Base-by-base conservation (phyloP, 2,329 filamentous ascomycete genomes). In the Epichloe sp. region DNA sequence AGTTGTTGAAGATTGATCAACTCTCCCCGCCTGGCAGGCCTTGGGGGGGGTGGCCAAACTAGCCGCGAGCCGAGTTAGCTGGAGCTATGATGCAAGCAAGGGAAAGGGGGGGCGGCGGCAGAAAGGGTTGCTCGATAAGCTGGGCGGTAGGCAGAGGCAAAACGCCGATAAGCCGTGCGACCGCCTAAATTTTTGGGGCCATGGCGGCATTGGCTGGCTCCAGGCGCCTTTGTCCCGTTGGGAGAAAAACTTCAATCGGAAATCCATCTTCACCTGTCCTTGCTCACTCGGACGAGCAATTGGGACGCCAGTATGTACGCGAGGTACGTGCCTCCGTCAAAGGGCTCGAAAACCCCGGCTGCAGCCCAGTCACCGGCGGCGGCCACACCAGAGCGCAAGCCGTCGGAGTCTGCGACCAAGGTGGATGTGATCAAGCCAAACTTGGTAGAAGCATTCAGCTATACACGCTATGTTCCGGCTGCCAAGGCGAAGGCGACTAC, bases 401-500 rank as follows among this genome's bases (percentile, higher is more conserved):
- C 31, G 44, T 43, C 54, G 34, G 44, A 54, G 31, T 44, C 49
- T 47, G 41, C 37, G 14, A 38, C 11, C 15, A 3, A 4, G 36
- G 26, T 17, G 23, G 37, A 47, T 44, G 43, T 43, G 12, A 38
- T 17, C n/a, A 23, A 42, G 15, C 47, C 52, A 19, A 51, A 49
- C 15, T 41, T 54, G 26, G 52, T 51, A 1, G 57, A 60, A 49
- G 59, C 56, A 23, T 63, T 60, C 52, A 56, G 54, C 47, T 72
- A 73, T 56, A 63, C 71, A 44, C 66, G 71, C 53, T 73, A 75
- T 54, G 60, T 74, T 10, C 70, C 67, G 0, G 59, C 60, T 38
- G 53, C 60, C 45, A 65, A 63, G 52, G 34, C 57, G 6, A 48
- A 50, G 17, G 51, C 54, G 17, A 12, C 38, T 10, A 14, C 42